These are phyloP conservation scores for Flaveria brownii DNA, from an alignment of 129 eudicot genomes.

Conservation along the genomic window DNA sequence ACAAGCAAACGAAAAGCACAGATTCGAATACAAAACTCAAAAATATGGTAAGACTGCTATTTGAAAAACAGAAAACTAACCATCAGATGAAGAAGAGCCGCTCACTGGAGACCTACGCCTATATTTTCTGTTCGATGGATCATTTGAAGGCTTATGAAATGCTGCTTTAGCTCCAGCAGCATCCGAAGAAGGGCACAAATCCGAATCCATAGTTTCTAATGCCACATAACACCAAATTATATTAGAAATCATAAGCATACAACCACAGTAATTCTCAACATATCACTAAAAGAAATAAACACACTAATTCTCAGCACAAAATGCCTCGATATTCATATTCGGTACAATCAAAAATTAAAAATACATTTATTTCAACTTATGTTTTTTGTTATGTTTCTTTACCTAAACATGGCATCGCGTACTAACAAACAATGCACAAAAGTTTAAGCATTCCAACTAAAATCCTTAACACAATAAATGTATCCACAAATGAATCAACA, in stretches of 20 bases:
- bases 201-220: constrained; percentile 59
- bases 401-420: too few relatives aligned
- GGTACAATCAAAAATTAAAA: too few relatives aligned
- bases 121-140: constrained; percentile 67
- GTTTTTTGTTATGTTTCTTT: too few relatives aligned
- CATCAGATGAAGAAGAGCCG: constrained; percentile 66
- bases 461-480: too few relatives aligned
- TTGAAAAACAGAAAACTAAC: constrained; percentile 40
- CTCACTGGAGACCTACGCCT: constrained; percentile 71
- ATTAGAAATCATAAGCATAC: neutral
- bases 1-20: neutral
- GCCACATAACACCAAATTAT: constrained; percentile 27
- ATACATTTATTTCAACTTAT: too few relatives aligned
- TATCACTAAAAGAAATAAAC: too few relatives aligned
- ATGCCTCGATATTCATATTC: too few relatives aligned
- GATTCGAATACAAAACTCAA: neutral
- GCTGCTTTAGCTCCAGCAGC: constrained; percentile 41
- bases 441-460: too few relatives aligned
- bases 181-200: too few relatives aligned
- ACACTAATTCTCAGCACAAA: too few relatives aligned
- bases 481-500: too few relatives aligned
- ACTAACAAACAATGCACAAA: too few relatives aligned
- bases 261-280: neutral
- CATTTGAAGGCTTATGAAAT: constrained; percentile 81
- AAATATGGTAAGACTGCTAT: neutral